Conservation (phyloP, 805 yeast species). For the Candida golubevii region DNA sequence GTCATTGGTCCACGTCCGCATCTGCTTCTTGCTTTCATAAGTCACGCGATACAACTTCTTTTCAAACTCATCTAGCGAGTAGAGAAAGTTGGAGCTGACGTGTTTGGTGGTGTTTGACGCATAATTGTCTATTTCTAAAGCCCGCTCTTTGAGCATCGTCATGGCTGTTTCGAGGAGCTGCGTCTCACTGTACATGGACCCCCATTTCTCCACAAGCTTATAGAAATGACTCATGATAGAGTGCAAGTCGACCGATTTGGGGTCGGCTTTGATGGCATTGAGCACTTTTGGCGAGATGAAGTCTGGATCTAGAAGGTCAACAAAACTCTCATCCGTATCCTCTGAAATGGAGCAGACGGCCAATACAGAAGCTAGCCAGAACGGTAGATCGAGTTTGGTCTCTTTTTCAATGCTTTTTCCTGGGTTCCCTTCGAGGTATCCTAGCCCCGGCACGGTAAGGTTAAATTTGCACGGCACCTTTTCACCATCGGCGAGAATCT, state of each 20-base stretch:
- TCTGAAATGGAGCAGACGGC: conserved; percentile 45
- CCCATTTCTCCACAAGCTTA: conserved; percentile 72
- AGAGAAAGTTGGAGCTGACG: conserved; percentile 49
- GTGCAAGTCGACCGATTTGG: conserved; percentile 63
- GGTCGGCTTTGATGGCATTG: conserved; percentile 77
- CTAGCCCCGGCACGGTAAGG: conserved; percentile 78
- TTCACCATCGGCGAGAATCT: conserved; percentile 65
- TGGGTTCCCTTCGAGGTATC: conserved; percentile 77
- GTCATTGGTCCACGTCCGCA: conserved; percentile 34
- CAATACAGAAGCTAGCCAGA: conserved; percentile 82
- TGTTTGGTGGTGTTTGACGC: conserved; percentile 53
- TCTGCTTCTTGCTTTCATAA: conserved; percentile 42
- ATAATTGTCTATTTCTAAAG: conserved; percentile 67
- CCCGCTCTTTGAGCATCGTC: conserved; percentile 58
- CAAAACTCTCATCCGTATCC: conserved; percentile 46
- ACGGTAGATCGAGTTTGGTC: conserved; percentile 70
- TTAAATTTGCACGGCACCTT: conserved; percentile 78
- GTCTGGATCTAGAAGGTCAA: conserved; percentile 69
- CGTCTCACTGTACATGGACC: conserved; percentile 60
- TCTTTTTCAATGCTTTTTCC: conserved; percentile 55
- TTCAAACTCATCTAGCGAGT: conserved; percentile 75
- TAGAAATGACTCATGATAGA: conserved; percentile 64
- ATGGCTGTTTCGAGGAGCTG: conserved; percentile 50
- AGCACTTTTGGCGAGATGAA: conserved; percentile 60
- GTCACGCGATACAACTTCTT: conserved; percentile 52